Evolutionary conservation across 805 yeast species (phyloP), one percentile per base, ranked within the genome.

Genomic region (Myxozyma neglecta): DNA sequence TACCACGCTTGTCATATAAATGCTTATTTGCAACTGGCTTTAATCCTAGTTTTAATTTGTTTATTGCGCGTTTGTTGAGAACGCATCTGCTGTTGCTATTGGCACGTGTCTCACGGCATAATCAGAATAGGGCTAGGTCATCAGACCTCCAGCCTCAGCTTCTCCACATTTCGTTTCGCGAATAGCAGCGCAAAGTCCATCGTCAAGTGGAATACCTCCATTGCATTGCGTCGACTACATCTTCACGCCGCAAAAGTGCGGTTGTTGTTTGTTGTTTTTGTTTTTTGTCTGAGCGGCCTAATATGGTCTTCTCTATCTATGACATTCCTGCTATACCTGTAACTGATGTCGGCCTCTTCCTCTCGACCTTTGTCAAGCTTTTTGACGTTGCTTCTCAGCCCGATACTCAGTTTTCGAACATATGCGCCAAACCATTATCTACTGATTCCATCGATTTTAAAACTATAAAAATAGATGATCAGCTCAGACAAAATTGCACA

Each of bases 301-400:
- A 20, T 13, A 36, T 14, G 11, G 46, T 36, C 20, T 9, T 34
- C 24, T 60, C 63, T 46, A 49, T 60, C 7, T 58, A 42, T 44
- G 65, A 62, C 45, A 29, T 62, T 11, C 65, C 65, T 13, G 55
- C 62, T 20, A 36, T 51, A 47, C 55, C 65, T 11, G 59, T 52
- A 8, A 11, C 61, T 7, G 56, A 62, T 47, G 60, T 43, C 42
- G 65, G 55, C 45, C 49, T 53, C 9, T 62, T 62, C 36, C 58
- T 58, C 35, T 34, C 48, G 37, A 45, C 44, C 10, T 58, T 62
- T 39, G 56, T 48, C 13, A 45, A 37, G n/a, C 63, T 62, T 11
- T 62, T 58, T 40, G 54, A 60, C 11, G 45, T 29, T 29, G 51
- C 58, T 18, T 37, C 60, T 1, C 55, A 32, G 49, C 39, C 59